phyloP scores from a whole-genome alignment of 768 basidiomycete genomes.

The Boletus vinaceobasis region DNA sequence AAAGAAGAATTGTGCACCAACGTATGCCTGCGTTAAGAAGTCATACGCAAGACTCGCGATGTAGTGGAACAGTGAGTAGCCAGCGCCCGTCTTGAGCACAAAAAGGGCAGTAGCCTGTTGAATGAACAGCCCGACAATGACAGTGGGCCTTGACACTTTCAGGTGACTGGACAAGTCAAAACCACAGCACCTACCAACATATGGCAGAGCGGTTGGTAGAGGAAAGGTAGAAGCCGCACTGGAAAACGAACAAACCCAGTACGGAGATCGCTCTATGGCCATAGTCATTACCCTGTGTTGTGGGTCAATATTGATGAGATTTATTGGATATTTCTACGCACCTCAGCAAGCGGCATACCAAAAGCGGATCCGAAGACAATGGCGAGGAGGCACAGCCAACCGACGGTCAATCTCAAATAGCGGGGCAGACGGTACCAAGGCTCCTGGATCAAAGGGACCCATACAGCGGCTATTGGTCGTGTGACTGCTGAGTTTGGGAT shows the following conservation, averaged over 20 bases:
- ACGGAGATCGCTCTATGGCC: constrained; percentile 81
- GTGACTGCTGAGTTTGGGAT: constrained; percentile 70
- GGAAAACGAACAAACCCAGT: constrained; percentile 76
- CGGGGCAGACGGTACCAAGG: constrained; percentile 68
- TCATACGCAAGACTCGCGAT: constrained; percentile 78
- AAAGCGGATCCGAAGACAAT: constrained; percentile 86
- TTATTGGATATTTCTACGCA: constrained; percentile 28
- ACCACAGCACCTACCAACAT: constrained; percentile 56
- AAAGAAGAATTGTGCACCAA: constrained; percentile 83
- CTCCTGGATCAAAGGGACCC: constrained; percentile 59
- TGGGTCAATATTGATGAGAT: constrained; percentile 12
- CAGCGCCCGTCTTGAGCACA: constrained; percentile 81
- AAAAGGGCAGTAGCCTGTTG: constrained; percentile 88
- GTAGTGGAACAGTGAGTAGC: constrained; percentile 82
- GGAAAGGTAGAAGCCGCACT: constrained; percentile 65
- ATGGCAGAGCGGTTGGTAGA: constrained; percentile 62
- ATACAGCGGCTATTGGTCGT: constrained; percentile 67
- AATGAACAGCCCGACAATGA: constrained; percentile 79
- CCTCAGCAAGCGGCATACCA: constrained; percentile 63
- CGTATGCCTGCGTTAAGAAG: constrained; percentile 65
- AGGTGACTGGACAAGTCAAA: neutral
- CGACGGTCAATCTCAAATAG: constrained; percentile 53
- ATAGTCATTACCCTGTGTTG: constrained; percentile 56
- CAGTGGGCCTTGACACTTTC: constrained; percentile 59
- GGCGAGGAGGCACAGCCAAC: constrained; percentile 74